Percentiles rank a stretch among this genome's conserved stretches.
Evolutionary conservation across 2,329 filamentous ascomycete genomes (phyloP).

Genomic region (Diatrype stigma): DNA sequence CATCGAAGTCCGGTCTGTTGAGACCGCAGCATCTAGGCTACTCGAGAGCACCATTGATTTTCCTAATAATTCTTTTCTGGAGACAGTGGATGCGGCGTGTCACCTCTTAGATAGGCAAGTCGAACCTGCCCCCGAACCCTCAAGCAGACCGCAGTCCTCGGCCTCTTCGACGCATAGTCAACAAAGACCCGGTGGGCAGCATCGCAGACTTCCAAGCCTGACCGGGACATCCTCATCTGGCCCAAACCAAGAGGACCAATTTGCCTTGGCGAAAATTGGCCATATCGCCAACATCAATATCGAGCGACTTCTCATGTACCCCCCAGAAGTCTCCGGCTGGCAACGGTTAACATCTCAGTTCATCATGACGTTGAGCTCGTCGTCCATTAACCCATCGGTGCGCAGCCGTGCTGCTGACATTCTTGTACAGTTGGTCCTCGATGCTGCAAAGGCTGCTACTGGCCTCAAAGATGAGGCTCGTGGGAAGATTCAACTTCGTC

Average conservation of each 20-base stretch:
- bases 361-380: constrained; percentile 45
- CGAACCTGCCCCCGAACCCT: constrained; percentile 23
- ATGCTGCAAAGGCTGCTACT: constrained; percentile 54
- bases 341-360: constrained; percentile 56
- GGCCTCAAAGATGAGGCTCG: constrained; percentile 46
- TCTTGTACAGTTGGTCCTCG: constrained; percentile 53
- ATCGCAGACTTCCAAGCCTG: constrained; percentile 45
- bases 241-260: constrained; percentile 58
- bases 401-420: constrained; percentile 61
- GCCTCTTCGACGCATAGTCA: constrained; percentile 24
- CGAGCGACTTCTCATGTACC: constrained; percentile 64
- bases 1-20: constrained; percentile 80
- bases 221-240: constrained; percentile 40
- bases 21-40: constrained; percentile 78
- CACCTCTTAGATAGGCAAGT: constrained; percentile 54
- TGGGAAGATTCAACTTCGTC: constrained; percentile 64
- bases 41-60: constrained; percentile 93
- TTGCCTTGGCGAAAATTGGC: constrained; percentile 69
- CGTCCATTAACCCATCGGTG: constrained; percentile 46
- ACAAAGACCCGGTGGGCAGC: constrained; percentile 29
- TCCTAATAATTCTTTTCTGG: constrained; percentile 73
- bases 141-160: constrained; percentile 34
- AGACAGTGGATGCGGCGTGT: constrained; percentile 73
- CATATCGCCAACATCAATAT: constrained; percentile 72
- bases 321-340: constrained; percentile 73